Conservation (phyloP, 495 filamentous ascomycete genomes). For the Evansstolkia leycettana region DNA sequence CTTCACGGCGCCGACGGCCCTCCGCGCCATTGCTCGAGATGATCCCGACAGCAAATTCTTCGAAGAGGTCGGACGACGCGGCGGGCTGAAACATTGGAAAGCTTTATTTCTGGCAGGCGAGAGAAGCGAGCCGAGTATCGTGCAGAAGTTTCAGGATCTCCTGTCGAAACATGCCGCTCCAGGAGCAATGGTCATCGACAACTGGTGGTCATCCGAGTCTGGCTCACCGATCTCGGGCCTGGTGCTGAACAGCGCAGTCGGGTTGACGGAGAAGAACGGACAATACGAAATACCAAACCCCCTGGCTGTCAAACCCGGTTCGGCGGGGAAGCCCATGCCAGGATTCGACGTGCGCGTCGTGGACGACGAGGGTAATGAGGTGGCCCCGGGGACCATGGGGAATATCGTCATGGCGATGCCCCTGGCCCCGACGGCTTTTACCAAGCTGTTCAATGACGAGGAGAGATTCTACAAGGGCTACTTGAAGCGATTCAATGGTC, state of each 20-base stretch:
- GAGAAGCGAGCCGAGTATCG: constrained; percentile 75
- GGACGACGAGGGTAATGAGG: constrained; percentile 61
- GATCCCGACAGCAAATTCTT: constrained; percentile 63
- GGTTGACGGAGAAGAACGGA: constrained; percentile 1
- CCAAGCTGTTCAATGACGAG: constrained; percentile 72
- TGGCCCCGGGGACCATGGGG: constrained; percentile 62
- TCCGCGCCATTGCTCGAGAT: constrained; percentile 76
- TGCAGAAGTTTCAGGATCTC: constrained; percentile 64
- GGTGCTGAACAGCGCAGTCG: constrained; percentile 38
- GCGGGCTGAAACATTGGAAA: constrained; percentile 53
- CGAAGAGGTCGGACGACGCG: constrained; percentile 43
- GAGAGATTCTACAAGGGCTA: constrained; percentile 75
- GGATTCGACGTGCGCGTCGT: constrained; percentile 81
- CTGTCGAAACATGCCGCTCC: constrained; percentile 49
- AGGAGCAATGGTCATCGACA: constrained; percentile 66
- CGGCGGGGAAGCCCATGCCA: constrained; percentile 79
- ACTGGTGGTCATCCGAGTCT: constrained; percentile 94
- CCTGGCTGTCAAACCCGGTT: constrained; percentile 61
- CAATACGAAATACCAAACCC: constrained; percentile 9
- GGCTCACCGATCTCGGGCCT: constrained; percentile 82
- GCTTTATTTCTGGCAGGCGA: constrained; percentile 84
- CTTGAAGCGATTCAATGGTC: constrained; percentile 62
- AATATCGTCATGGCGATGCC: constrained; percentile 82
- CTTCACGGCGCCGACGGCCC: constrained; percentile 77
- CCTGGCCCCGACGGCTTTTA: constrained; percentile 74